A percentile compares a stretch with the other conserved stretches of the same genome.
These are phyloP conservation scores for Dryas octopetala DNA, from an alignment of 306 rosid species.

Conservation along the genomic window DNA sequence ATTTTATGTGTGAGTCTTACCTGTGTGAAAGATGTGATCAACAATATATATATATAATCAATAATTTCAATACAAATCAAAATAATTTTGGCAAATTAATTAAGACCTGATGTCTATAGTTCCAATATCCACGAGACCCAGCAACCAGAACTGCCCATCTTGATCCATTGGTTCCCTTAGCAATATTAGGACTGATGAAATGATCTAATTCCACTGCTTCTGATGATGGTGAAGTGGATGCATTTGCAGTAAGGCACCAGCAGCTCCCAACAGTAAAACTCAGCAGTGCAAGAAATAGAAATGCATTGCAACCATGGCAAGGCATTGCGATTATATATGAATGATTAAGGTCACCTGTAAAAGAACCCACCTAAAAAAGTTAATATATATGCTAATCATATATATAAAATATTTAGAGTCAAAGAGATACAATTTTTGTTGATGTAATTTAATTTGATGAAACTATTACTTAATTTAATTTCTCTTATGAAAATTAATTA, in stretches of 20 bases:
- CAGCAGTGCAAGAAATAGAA: not conserved
- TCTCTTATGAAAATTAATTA: no score
- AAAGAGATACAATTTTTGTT: no score
- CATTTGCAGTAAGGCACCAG: not conserved
- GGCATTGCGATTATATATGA: not conserved
- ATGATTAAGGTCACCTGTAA: not conserved
- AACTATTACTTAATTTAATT: no score
- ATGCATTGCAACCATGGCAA: not conserved
- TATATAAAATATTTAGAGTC: no score
- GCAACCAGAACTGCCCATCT: slow-evolving; percentile 58
- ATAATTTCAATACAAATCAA: not conserved
- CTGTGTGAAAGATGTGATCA: no score
- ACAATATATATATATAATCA: no score
- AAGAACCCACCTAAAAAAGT: not conserved
- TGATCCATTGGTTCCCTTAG: slow-evolving; percentile 19
- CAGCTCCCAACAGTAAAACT: not conserved
- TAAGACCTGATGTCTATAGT: slow-evolving; percentile 51
- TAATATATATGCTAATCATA: no score
- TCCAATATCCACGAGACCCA: slow-evolving; percentile 37
- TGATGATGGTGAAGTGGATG: no score
- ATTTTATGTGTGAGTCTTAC: no score
- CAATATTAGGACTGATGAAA: not conserved
- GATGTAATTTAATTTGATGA: no score
- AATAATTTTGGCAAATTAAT: not conserved
- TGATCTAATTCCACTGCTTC: not conserved